Conservation (phyloP, 176 grass and related monocot genomes). For the Bothriochloa decipiens region DNA sequence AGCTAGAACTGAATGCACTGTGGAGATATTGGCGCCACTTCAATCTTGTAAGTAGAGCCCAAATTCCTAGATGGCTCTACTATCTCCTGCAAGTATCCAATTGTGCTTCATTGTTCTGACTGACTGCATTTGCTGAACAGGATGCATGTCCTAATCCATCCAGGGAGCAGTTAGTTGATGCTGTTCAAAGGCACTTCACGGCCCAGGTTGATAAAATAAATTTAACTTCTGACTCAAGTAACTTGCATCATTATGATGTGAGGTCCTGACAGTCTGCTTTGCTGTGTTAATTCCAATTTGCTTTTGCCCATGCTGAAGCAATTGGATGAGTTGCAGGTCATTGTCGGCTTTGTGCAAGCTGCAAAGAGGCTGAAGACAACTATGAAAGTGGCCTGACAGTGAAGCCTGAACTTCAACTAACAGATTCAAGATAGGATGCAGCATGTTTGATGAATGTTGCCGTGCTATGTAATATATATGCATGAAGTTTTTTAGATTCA, state of each 20-base stretch:
- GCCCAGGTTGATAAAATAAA: slow-evolving; percentile 60
- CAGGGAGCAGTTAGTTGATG: slow-evolving; percentile 79
- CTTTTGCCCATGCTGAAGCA: slow-evolving; percentile 63
- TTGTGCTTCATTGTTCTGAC: slow-evolving; percentile 24
- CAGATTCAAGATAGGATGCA: slow-evolving; percentile 58
- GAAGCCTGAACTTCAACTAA: slow-evolving; percentile 54
- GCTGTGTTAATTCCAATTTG: slow-evolving; percentile 44
- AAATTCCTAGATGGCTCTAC: slow-evolving; percentile 8
- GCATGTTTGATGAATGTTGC: slow-evolving; percentile 54
- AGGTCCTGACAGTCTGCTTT: slow-evolving; percentile 21
- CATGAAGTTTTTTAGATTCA: slow-evolving; percentile 47
- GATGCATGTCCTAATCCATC: slow-evolving; percentile 76
- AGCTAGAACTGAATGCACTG: slow-evolving; percentile 77
- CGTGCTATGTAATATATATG: slow-evolving; percentile 65
- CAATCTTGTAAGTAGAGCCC: slow-evolving; percentile 61
- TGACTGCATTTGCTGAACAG: slow-evolving; percentile 41
- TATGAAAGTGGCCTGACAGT: slow-evolving; percentile 43
- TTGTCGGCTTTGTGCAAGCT: slow-evolving; percentile 67
- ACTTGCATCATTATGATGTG: not conserved
- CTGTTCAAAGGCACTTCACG: slow-evolving; percentile 84
- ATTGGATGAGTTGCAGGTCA: slow-evolving; percentile 91
- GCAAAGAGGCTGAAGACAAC: slow-evolving; percentile 79
- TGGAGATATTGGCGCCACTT: slow-evolving; percentile 93
- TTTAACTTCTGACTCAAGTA: slow-evolving; percentile 23
- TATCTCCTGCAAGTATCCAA: not conserved